Base-by-base conservation (phyloP, 2,329 filamentous ascomycete genomes). In the Talaromyces rugulosus region DNA sequence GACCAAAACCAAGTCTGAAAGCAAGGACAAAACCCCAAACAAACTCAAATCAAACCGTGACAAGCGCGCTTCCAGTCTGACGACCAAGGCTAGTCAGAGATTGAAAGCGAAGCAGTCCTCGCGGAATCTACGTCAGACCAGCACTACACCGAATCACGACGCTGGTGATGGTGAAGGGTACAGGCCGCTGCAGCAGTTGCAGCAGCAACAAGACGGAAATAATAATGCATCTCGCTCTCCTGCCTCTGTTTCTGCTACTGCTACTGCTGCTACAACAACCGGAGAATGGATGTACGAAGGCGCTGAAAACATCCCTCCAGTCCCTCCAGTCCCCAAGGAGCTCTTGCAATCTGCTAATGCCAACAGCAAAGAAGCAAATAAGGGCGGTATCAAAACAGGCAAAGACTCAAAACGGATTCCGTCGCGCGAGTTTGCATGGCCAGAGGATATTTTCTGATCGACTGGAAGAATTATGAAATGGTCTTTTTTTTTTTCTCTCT, bases 361-460 rank as follows among this genome's bases (percentile, higher is more conserved):
- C 70, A 33, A 66, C 67, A 14, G 66, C 60, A n/a, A 71, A 66
- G 60, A 68, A 60, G 52, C 59, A 61, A 28, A 64, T 54, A 56
- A 50, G 54, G 27, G 14, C 11, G 64, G 28, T 27, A 28, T 63
- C 58, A 31, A 58, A 51, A 23, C 31, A 47, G 44, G 44, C 4
- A 27, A 27, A 47, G 44, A 27, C n/a, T 47, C 44, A 2, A 27
- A 47, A 52, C 47, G 64, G 44, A 28, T 53, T 30, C 63, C 62
- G 16, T 66, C 73, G 47, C 58, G 58, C 50, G 66, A 69, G n/a
- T 80, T 78, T 60, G 70, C 73, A 27, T 81, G 78, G 78, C 77
- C 77, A 5, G 76, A 77, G 8, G 77, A 78, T 63, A 71, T 78
- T 8, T 80, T 80, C 62, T 80, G 64, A 75, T 52, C 11, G 11